Evolutionary conservation across 768 basidiomycete species (phyloP).

Genomic region (Suillus alpinus): DNA sequence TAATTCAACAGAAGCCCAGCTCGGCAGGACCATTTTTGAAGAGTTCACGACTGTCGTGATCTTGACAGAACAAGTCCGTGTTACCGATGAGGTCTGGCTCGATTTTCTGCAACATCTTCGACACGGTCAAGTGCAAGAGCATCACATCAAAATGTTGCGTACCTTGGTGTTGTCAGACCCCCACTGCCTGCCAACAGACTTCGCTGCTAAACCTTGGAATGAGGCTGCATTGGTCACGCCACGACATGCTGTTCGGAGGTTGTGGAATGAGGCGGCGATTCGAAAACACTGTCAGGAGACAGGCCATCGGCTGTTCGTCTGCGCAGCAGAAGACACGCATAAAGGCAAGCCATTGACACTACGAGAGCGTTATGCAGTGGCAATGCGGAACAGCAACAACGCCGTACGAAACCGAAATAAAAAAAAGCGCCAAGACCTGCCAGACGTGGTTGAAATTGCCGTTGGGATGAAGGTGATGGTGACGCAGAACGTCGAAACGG

Average conservation of each 20-base stretch:
- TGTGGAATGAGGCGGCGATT: conserved; percentile 24
- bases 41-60: conserved; percentile 30
- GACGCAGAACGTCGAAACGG: conserved; percentile 18
- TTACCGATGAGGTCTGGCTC: conserved; percentile 30
- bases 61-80: conserved; percentile 32
- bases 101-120: conserved; percentile 27
- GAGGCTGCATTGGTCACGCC: conserved; percentile 27
- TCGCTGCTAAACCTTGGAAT: conserved; percentile 20
- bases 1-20: not conserved
- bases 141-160: conserved; percentile 26
- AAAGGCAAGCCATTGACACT: not conserved
- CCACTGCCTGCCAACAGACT: conserved; percentile 12
- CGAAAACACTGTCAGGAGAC: not conserved
- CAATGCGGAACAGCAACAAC: not conserved
- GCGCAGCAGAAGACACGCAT: not conserved
- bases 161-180: conserved; percentile 18
- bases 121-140: conserved; percentile 18
- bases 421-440: conserved; percentile 7
- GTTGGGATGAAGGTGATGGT: conserved; percentile 31
- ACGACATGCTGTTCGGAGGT: conserved; percentile 24
- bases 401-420: not conserved
- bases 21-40: conserved; percentile 24
- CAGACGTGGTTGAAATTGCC: conserved; percentile 22
- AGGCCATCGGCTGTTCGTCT: not conserved
- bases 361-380: not conserved